Conservation (phyloP, 169 alveolate species). For the Pseudocohnilembus persalinus region DNA sequence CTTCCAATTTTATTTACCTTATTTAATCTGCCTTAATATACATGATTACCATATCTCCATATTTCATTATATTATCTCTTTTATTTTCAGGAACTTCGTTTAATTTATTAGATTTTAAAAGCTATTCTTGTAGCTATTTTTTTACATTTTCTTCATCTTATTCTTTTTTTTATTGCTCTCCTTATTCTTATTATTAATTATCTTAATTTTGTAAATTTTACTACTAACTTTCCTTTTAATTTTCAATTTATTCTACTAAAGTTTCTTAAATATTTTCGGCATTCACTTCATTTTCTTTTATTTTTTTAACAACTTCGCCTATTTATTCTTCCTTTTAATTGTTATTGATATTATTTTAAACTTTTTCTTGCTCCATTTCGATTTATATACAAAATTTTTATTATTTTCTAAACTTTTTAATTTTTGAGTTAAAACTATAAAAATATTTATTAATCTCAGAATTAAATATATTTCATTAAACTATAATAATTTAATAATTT, state of each 20-base stretch:
- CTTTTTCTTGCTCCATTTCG: too few relatives aligned
- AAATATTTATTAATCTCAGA: too few relatives aligned
- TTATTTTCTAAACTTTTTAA: too few relatives aligned
- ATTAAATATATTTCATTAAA: too few relatives aligned
- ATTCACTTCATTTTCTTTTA: background rate
- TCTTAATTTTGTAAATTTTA: background rate
- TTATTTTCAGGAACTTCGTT: too few relatives aligned
- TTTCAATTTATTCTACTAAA: background rate
- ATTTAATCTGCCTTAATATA: constrained; percentile 8
- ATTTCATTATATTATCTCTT: constrained; percentile 8
- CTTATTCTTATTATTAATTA: background rate
- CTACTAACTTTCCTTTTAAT: background rate
- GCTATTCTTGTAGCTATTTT: too few relatives aligned
- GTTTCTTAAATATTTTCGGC: background rate
- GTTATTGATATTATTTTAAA: too few relatives aligned
- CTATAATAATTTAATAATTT: too few relatives aligned
- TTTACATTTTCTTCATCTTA: background rate
- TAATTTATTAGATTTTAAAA: too few relatives aligned
- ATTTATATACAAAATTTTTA: too few relatives aligned
- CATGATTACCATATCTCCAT: constrained; percentile 8
- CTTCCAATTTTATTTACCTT: background rate
- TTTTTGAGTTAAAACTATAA: too few relatives aligned
- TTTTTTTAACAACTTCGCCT: background rate
- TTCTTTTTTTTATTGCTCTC: background rate
- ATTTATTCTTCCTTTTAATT: too few relatives aligned